Evolutionary conservation across 495 filamentous ascomycete species (phyloP), one percentile per base, ranked within the genome.

Genomic region (Paragyromitra xinjiangensis): DNA sequence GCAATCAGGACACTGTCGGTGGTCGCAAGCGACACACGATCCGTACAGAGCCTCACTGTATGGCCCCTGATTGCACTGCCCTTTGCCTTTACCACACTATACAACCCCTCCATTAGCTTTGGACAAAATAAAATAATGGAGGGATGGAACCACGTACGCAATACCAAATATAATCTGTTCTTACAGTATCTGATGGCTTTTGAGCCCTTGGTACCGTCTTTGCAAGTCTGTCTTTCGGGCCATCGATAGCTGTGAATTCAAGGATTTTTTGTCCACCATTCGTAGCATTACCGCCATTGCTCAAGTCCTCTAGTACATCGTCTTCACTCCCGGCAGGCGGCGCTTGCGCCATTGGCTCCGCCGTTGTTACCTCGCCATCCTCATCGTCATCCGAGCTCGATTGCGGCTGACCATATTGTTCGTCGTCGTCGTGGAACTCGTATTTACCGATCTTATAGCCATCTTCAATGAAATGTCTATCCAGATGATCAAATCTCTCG

Each of bases 401-500:
- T 14, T 81, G 59, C 2, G 53, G 34, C 26, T 70, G 51, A 6
- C 73, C 76, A 11, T 76, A 69, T 40, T 61, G 55, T 11, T 78
- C 79, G 24, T 79, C 71, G 3, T 82, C 75, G 16, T 79, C 75
- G 12, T 66, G 71, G 53, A 82, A 79, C 44, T 29, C 45, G 68
- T 79, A 82, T 8, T 62, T 26, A 40, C 24, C 34, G 3, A 82
- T 82, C 16, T 61, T 72, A 24, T 45, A 12, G 2, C 67, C 85
- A 51, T 89, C 86, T 64, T 87, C 86, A 51, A 73, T 77, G 71
- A 92, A 94, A 81, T 97, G 94, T 65, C 90, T 85, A 74, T 94
- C 94, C 59, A 97, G 94, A 83, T 98, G 95, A 81, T 95, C 89
- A 81, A 94, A 95, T 3, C 95, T 87, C 81, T 93, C 91, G 67